These are phyloP conservation scores for Jaltomata sinuosa DNA, from an alignment of 257 asterid species.

Conservation along the genomic window DNA sequence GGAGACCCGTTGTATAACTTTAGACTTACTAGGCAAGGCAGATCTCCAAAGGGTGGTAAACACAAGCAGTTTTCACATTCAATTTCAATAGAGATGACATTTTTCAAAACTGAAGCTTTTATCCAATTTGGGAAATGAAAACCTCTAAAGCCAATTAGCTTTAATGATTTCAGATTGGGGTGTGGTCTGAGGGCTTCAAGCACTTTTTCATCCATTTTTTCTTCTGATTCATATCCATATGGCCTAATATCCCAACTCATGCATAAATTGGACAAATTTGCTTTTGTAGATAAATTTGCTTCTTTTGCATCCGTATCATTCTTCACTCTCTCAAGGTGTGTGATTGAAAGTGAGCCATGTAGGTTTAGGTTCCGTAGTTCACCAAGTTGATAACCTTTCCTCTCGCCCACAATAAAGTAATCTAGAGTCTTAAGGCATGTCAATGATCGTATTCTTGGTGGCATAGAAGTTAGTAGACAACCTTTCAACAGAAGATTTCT, in stretches of 20 bases:
- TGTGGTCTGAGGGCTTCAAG: background rate
- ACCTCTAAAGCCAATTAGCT: conserved; percentile 3
- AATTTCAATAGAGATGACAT: background rate
- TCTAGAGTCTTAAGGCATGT: conserved; percentile 12
- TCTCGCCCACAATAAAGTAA: too few species aligned
- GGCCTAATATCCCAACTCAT: too few species aligned
- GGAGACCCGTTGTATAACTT: background rate
- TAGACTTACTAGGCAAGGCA: background rate
- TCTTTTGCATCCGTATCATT: too few species aligned
- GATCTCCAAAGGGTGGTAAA: conserved; percentile 9
- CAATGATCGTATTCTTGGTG: too few species aligned
- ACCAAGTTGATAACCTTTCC: too few species aligned
- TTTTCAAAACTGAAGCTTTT: background rate
- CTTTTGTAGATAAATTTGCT: too few species aligned
- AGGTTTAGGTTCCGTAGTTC: too few species aligned
- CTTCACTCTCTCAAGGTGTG: too few species aligned
- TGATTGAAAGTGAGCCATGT: too few species aligned
- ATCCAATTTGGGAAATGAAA: conserved; percentile 17
- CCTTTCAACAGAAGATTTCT: background rate
- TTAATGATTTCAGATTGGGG: background rate
- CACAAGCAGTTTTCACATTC: background rate
- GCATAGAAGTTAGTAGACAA: background rate
- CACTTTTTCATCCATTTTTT: conserved; percentile 4
- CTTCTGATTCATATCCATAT: too few species aligned
- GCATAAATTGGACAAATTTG: too few species aligned